Base-by-base conservation (phyloP, 2,329 filamentous ascomycete genomes). In the Geoglossum cookeanum region DNA sequence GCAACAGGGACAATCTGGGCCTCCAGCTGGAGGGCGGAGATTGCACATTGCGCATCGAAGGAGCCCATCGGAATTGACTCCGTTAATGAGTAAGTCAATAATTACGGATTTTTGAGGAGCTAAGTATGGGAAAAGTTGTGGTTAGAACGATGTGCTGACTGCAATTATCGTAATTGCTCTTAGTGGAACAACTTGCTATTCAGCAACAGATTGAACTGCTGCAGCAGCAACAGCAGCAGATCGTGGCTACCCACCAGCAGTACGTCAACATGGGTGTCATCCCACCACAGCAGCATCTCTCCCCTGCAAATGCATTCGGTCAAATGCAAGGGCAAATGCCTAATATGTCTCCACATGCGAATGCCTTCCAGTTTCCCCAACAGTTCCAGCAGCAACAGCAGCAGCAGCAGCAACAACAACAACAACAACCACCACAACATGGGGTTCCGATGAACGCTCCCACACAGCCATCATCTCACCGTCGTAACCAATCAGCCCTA, bases 231-330 rank as follows among this genome's bases (percentile, higher is more conserved):
- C 92, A 97, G 70, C 90, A 97, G 71, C 90, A 96, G 70, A 94
- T 97, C 68, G 87, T 94, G 72, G 88, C 88, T 65, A 92, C 88
- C 62, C 89, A 96, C 68, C 90, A 96, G 73, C 91, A 97, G 73
- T 96, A 95, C 75, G 85, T 95, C 66, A 95, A 92, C 71, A 90
- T 96, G 86, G 88, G 88, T 70, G 89, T 97, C 79, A 83, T 97
- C 65, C 84, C 85, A 64, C 84, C 87, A 56, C 85, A 86, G 66
- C 91, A 96, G 73, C 79, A 81, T 64, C 76, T 96, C 59, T 81
- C 80, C 63, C 80, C 81, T 60, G 82, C 81, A 63, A 78, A 78
- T 65, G 76, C 76, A 60, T 92, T 87, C 75, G 85, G 84, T 73
- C 84, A 83, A 66, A 75, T 90, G 70, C 89, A 91, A 73, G 79